Base-by-base conservation (phyloP, 1,284 basidiomycete species). In the Mycena sp. region DNA sequence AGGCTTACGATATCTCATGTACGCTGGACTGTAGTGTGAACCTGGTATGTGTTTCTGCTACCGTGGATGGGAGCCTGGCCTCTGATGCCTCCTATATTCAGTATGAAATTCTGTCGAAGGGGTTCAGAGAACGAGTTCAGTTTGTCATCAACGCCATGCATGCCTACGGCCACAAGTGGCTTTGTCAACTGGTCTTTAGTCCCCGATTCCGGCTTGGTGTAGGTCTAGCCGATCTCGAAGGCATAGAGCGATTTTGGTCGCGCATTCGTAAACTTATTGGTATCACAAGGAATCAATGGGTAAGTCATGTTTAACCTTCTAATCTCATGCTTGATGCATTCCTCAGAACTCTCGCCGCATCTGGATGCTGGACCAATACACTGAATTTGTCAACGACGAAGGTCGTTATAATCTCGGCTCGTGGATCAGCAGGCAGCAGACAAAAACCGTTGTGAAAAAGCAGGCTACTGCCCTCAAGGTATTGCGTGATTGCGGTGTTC, bases 1-100 rank as follows among this genome's bases (percentile, higher is more conserved):
- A 78, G 0, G 63, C 82, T 0, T 86, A 85, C 68, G 81, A 85
- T 65, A 78, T 86, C 14, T 83, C 77, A 0, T 86, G 85, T 76
- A 79, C 83, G 0, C 65, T 83, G 0, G 79, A 84, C 62, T 78
- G 79, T 0, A 81, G 79, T 54, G 14, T 78, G 1, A 54, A 78
- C 5, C 30, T 77, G 69, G 83, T 84, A 70, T 41, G 80, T 55
- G 1, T 18, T n/a, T n/a, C n/a, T n/a, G n/a, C n/a, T n/a, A n/a
- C n/a, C n/a, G n/a, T n/a, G n/a, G n/a, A n/a, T n/a, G n/a, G n/a
- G n/a, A n/a, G n/a, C n/a, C n/a, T n/a, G n/a, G n/a, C 22, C 39
- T 46, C 22, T 14, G 14, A 39, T 30, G 30, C 3, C 37, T 54
- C 39, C 10, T n/a, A n/a, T 11, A 13, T n/a, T 61, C 50, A 80